Conservation (phyloP, 2,329 filamentous ascomycete species). For the Ophiostoma sp. region DNA sequence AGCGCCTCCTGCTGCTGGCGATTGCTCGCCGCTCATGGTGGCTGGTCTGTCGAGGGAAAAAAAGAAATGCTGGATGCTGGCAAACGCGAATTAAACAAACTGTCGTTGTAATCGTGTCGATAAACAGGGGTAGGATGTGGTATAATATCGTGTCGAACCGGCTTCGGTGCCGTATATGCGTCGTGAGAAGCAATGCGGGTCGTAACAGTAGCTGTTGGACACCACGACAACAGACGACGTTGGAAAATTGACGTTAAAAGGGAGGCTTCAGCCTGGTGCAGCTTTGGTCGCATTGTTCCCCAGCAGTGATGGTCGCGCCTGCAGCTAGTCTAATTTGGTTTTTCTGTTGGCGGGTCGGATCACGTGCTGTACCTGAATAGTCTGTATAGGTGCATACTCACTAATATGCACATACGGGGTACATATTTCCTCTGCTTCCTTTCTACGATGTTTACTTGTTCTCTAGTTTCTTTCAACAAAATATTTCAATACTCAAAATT, state of each 20-base stretch:
- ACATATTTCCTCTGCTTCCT: neutral
- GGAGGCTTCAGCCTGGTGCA: constrained; percentile 17
- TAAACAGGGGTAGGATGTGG: neutral
- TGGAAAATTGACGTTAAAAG: neutral
- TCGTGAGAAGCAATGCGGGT: neutral
- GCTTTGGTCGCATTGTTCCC: neutral
- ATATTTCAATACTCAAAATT: neutral
- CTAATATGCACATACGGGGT: neutral
- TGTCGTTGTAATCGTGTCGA: neutral
- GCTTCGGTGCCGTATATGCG: neutral
- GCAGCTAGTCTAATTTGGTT: neutral
- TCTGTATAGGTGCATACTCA: neutral
- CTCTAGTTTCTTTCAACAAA: no score
- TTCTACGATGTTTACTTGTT: neutral
- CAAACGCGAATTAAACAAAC: neutral
- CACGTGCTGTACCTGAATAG: neutral
- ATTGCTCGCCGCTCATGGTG: constrained; percentile 61
- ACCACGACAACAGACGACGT: neutral
- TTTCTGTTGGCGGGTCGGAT: neutral
- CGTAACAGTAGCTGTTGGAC: neutral
- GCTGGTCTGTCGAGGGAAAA: neutral
- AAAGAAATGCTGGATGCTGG: neutral
- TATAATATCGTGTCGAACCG: neutral
- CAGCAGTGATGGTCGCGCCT: constrained; percentile 1
- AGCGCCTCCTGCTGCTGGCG: neutral